Evolutionary conservation across 306 rosid genomes (phyloP).

Genomic region (Cicer cuneatum): DNA sequence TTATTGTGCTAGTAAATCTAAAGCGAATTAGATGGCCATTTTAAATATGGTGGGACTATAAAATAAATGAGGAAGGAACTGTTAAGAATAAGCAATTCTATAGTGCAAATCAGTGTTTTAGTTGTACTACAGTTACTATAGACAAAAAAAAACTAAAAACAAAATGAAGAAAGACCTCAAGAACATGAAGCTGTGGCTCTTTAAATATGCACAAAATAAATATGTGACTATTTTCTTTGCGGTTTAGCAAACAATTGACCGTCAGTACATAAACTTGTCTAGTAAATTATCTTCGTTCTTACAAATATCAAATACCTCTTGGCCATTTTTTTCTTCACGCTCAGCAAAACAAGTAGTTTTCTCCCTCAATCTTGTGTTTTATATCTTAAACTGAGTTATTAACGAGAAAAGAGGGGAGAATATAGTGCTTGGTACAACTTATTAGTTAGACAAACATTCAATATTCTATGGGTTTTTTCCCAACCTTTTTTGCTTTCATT

Average conservation of each 20-base stretch:
- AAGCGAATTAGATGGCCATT: conserved; percentile 10
- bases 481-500: neutral
- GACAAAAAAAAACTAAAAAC: neutral
- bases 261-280: neutral
- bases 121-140: neutral
- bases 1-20: neutral
- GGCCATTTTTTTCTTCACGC: neutral
- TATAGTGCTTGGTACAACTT: neutral
- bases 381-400: neutral
- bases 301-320: neutral
- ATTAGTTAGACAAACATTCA: neutral
- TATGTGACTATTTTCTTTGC: neutral
- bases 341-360: neutral
- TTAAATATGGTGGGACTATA: neutral
- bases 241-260: neutral
- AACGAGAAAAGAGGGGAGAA: neutral
- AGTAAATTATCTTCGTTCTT: neutral
- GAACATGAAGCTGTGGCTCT: neutral
- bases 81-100: conserved; percentile 1
- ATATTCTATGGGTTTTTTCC: neutral
- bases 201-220: neutral
- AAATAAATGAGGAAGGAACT: conserved; percentile 14
- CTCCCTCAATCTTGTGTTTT: neutral
- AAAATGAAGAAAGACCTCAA: neutral
- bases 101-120: neutral